phyloP scores from a whole-genome alignment of 129 eudicot genomes.

The Oenanthe sinensis region DNA sequence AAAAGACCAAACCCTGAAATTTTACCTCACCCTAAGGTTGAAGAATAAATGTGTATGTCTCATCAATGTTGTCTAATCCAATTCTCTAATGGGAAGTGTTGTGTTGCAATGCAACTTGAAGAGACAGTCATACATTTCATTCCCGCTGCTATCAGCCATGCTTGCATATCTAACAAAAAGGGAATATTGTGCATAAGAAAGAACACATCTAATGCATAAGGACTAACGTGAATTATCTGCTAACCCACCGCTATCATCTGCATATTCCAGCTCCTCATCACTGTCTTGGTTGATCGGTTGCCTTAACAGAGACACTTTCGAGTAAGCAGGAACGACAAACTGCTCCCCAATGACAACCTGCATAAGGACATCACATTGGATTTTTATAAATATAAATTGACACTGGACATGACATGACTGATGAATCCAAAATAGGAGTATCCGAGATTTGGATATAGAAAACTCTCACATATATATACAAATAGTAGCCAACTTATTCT shows the following conservation, averaged over 20 bases:
- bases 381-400: background rate
- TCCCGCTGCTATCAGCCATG: background rate
- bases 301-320: slow-evolving; percentile 76
- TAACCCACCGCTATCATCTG: slow-evolving; percentile 53
- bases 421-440: no score
- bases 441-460: background rate
- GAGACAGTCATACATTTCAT: background rate
- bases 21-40: background rate
- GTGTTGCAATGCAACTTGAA: background rate
- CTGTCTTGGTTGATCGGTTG: slow-evolving; percentile 83
- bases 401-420: background rate
- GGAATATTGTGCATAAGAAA: background rate
- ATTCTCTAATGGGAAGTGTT: background rate
- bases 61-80: background rate
- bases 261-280: slow-evolving; percentile 96
- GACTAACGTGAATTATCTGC: slow-evolving; percentile 36
- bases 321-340: slow-evolving; percentile 79
- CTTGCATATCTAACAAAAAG: background rate
- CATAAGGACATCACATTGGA: slow-evolving; percentile 2
- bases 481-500: background rate
- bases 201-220: background rate
- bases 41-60: background rate
- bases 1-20: background rate
- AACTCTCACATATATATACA: background rate
- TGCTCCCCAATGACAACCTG: slow-evolving; percentile 65